Conservation (phyloP, 2,329 filamentous ascomycete genomes). For the Pseudogymnoascus sp. region DNA sequence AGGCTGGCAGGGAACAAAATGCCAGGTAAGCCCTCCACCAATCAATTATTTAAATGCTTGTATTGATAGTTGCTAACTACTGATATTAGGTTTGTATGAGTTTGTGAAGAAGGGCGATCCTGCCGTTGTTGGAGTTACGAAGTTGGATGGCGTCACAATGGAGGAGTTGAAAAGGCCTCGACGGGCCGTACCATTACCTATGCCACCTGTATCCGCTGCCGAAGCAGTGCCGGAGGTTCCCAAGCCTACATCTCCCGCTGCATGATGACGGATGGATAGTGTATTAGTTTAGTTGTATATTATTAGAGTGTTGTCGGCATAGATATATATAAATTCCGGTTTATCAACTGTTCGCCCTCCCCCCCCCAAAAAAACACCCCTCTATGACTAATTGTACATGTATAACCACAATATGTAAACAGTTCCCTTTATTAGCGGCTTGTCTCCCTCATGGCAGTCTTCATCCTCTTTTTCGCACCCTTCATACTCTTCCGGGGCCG, state of each 20-base stretch:
- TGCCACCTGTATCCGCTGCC: not conserved
- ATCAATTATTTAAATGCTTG: conserved; percentile 16
- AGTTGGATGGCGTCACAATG: conserved; percentile 71
- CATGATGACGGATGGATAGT: not conserved
- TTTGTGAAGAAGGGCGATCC: conserved; percentile 90
- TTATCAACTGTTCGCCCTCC: not conserved
- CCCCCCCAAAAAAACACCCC: not conserved
- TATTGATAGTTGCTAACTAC: not conserved
- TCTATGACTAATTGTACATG: conserved; percentile 6
- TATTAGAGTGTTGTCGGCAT: not conserved
- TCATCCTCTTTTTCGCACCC: conserved; percentile 40
- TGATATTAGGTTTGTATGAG: conserved; percentile 62
- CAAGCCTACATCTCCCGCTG: not conserved
- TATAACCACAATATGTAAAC: not conserved
- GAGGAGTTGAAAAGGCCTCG: conserved; percentile 77
- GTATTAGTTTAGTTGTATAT: conserved; percentile 6
- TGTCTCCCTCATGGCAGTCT: not conserved
- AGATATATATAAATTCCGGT: not conserved
- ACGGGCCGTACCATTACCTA: conserved; percentile 45
- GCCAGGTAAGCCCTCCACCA: conserved; percentile 56
- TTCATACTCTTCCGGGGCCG: conserved; percentile 65
- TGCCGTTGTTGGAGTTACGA: conserved; percentile 85
- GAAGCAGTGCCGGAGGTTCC: not conserved
- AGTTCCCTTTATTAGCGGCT: not conserved
- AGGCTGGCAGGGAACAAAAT: conserved; percentile 89